Evolutionary conservation across 495 filamentous ascomycete species (phyloP).

Genomic region (Pyronema domesticum): DNA sequence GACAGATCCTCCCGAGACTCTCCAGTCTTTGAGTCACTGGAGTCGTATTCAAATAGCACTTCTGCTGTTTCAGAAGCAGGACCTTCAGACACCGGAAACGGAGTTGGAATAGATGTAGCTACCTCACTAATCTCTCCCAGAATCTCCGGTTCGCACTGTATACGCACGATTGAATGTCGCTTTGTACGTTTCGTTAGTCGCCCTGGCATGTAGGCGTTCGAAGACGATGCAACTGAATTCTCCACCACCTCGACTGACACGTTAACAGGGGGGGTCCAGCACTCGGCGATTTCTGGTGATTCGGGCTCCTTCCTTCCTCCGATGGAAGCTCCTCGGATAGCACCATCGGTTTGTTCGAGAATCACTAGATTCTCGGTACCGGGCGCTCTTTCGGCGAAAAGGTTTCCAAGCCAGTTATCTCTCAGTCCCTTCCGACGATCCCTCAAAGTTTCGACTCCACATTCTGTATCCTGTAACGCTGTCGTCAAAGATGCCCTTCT

Average conservation of each 20-base stretch:
- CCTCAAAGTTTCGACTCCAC: background rate
- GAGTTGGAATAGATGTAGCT: too few relatives aligned
- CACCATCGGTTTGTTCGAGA: background rate
- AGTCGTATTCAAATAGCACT: too few relatives aligned
- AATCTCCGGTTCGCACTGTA: too few relatives aligned
- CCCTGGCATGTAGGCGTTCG: too few relatives aligned
- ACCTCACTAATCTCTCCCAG: too few relatives aligned
- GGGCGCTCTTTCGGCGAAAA: background rate
- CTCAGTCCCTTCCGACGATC: slow-evolving; percentile 1
- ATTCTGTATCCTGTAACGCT: background rate
- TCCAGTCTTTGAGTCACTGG: too few relatives aligned
- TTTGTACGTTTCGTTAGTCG: too few relatives aligned
- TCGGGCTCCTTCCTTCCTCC: background rate
- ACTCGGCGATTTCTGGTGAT: background rate
- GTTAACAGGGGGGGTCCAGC: background rate
- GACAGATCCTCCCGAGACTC: too few relatives aligned
- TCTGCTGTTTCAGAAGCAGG: too few relatives aligned
- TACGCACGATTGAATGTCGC: too few relatives aligned
- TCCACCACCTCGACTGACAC: background rate
- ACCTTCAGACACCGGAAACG: too few relatives aligned
- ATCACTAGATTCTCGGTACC: slow-evolving; percentile 4
- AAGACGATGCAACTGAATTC: background rate
- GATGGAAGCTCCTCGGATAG: background rate
- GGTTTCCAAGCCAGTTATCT: background rate
- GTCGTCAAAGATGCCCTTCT: background rate